phyloP scores from a whole-genome alignment of 2,329 filamentous ascomycete genomes.

The Cladobotryum protrusum region DNA sequence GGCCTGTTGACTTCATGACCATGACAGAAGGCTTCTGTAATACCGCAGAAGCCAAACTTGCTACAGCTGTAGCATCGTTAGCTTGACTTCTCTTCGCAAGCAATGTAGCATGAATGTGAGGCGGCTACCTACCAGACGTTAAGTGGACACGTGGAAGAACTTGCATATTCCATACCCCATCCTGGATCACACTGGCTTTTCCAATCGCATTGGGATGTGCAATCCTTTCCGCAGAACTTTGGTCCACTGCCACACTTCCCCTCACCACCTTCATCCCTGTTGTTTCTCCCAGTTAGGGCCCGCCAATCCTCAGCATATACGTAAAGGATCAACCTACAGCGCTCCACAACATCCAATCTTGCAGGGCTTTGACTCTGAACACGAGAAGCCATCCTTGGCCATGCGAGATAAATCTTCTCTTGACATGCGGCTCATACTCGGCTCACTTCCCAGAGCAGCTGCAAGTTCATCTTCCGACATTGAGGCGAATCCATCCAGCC shows the following conservation, averaged over 20 bases:
- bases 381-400: neutral
- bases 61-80: conserved; percentile 18
- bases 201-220: conserved; percentile 17
- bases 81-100: neutral
- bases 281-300: neutral
- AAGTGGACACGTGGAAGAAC: conserved; percentile 25
- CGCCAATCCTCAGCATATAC: no score
- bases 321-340: neutral
- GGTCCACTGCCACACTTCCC: conserved; percentile 7
- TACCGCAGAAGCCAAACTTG: conserved; percentile 29
- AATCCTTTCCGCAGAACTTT: conserved; percentile 9
- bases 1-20: conserved; percentile 12
- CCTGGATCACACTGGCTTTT: conserved; percentile 27
- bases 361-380: neutral
- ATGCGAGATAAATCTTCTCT: neutral
- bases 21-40: conserved; percentile 20
- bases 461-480: no score
- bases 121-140: conserved; percentile 25
- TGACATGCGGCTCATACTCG: no score
- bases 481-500: no score
- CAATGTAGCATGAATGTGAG: neutral
- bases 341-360: neutral
- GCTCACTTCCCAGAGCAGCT: no score
- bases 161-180: conserved; percentile 22
- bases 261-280: conserved; percentile 1